Base-by-base conservation (phyloP, 2,329 filamentous ascomycete species). In the Leptographium procerum region DNA sequence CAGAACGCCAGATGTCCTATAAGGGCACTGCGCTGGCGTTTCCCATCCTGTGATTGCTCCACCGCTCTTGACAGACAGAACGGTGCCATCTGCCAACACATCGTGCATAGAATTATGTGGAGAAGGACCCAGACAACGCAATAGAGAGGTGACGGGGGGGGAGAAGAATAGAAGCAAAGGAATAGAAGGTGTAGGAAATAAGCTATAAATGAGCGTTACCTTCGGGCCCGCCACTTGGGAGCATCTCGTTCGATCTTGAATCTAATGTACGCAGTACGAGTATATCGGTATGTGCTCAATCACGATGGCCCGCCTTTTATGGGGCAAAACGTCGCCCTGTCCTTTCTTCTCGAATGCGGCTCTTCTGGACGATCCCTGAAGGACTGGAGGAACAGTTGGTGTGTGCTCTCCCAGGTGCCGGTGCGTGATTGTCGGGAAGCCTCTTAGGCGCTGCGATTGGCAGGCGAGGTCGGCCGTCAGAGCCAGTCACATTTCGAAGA, bases 71-170 rank as follows among this genome's bases (percentile, higher is more conserved):
- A 19, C 7, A 60, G 60, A 57, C 61, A 57, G 60, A 40, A 58
- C 59, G 59, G 59, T 65, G 63, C 64, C 61, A 61, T 58, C 55
- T 69, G 69, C 68, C 69, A 71, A 63, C 68, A 66, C 69, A 71
- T 70, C 69, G 62, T 71, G 69, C 69, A 71, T 68, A 59, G 65
- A 61, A 63, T 60, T 59, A 65, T 64, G 69, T 69, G 68, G 68
- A 69, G 68, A 60, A 64, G 60, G 16, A 26, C 14, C 28, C 29
- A 19, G n/a, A 9, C 47, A 24, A 62, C 61, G 55, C 45, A 59
- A 61, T 56, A 60, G 61, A 52, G 60, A 52, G 50, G 58, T 58
- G 57, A 48, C 16, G 40, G 5, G n/a, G 22, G 10, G 24, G n/a
- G 48, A 43, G 11, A 24, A 31, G 34, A 22, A 31, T 19, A 50